phyloP scores from a whole-genome alignment of 495 filamentous ascomycete genomes.

The Penicillium riverlandense region DNA sequence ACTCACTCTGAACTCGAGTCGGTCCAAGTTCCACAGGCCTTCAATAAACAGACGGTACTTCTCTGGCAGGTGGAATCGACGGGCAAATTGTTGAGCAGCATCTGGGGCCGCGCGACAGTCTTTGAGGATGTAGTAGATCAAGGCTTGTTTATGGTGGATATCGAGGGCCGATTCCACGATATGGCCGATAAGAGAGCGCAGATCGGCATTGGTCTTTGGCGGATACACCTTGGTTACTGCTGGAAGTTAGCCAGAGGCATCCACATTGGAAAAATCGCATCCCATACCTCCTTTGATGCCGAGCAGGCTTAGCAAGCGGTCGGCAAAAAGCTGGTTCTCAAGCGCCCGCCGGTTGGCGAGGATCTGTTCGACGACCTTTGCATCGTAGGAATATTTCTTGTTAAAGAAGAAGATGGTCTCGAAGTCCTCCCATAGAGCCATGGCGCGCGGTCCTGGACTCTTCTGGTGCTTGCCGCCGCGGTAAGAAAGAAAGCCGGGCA shows the following conservation, averaged over 20 bases:
- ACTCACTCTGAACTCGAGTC: slow-evolving; percentile 55
- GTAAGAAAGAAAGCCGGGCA: neutral
- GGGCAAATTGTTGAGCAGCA: slow-evolving; percentile 43
- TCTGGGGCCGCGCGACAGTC: slow-evolving; percentile 55
- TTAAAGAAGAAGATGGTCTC: slow-evolving; percentile 57
- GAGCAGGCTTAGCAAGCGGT: slow-evolving; percentile 63
- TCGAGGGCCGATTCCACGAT: slow-evolving; percentile 54
- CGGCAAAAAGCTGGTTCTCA: slow-evolving; percentile 65
- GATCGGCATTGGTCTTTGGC: slow-evolving; percentile 53
- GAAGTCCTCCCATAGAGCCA: slow-evolving; percentile 49
- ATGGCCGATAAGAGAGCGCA: slow-evolving; percentile 56
- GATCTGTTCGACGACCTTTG: slow-evolving; percentile 49
- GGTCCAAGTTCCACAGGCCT: slow-evolving; percentile 75
- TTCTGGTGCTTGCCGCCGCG: too few species aligned
- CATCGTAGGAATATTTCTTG: slow-evolving; percentile 55
- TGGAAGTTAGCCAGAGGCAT: too few species aligned
- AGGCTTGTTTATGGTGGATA: slow-evolving; percentile 66
- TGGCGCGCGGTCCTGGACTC: slow-evolving; percentile 7
- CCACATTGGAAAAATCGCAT: neutral
- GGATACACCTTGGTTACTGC: slow-evolving; percentile 59
- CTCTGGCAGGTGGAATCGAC: slow-evolving; percentile 50
- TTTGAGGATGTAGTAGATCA: slow-evolving; percentile 74
- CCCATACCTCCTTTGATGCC: slow-evolving; percentile 57
- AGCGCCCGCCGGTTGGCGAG: slow-evolving; percentile 53
- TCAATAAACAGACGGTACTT: slow-evolving; percentile 71